Evolutionary conservation across 2,329 filamentous ascomycete species (phyloP).

Genomic region (Sporothrix pallida): DNA sequence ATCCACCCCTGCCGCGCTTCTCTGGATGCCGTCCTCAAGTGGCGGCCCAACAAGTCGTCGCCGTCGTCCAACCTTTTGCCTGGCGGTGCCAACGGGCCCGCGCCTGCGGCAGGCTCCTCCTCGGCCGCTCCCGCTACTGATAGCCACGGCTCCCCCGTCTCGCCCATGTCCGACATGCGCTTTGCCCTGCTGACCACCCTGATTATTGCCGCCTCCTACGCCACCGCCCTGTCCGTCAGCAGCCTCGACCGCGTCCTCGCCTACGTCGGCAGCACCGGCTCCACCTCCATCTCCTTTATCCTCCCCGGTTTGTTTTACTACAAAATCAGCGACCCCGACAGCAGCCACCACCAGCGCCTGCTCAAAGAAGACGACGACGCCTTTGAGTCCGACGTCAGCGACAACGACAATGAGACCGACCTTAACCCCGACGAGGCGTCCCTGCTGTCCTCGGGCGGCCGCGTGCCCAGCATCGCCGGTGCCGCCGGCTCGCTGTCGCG

Average conservation of each 20-base stretch:
- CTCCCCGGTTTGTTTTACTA: slow-evolving; percentile 97
- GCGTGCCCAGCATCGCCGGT: slow-evolving; percentile 53
- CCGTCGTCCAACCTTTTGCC: slow-evolving; percentile 39
- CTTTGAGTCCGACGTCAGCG: slow-evolving; percentile 47
- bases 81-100: slow-evolving; percentile 45
- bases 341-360: slow-evolving; percentile 81
- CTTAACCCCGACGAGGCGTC: slow-evolving; percentile 44
- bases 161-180: slow-evolving; percentile 80
- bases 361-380: slow-evolving; percentile 90
- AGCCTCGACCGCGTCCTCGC: slow-evolving; percentile 90
- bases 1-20: slow-evolving; percentile 96
- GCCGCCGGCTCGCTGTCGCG: slow-evolving; percentile 32
- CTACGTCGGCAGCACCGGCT: slow-evolving; percentile 93
- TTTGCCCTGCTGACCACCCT: slow-evolving; percentile 88
- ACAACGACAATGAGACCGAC: slow-evolving; percentile 52
- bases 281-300: slow-evolving; percentile 96
- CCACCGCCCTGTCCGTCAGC: slow-evolving; percentile 87
- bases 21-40: slow-evolving; percentile 89
- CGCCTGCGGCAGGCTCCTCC: slow-evolving; percentile 49
- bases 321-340: slow-evolving; percentile 85
- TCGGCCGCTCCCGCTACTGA: slow-evolving; percentile 44
- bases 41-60: slow-evolving; percentile 66
- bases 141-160: slow-evolving; percentile 59
- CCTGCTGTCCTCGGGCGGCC: slow-evolving; percentile 47
- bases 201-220: slow-evolving; percentile 84